Base-by-base conservation (phyloP, 2,329 filamentous ascomycete genomes). In the Colletotrichum nymphaeae region DNA sequence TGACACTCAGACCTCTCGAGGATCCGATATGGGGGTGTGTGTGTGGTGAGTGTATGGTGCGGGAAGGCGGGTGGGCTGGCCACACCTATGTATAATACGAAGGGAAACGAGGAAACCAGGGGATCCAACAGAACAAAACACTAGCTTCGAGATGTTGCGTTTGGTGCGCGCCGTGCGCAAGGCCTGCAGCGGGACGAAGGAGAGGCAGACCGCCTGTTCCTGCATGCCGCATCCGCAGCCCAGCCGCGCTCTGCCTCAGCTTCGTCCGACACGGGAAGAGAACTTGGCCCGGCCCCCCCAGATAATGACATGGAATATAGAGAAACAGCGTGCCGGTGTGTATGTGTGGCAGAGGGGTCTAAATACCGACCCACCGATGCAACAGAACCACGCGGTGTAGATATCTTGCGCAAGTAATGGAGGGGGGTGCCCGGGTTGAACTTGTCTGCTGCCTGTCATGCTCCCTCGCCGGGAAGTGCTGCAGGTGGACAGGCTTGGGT, bases 111-210 rank as follows among this genome's bases (percentile, higher is more conserved):
- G 62, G 62, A 66, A 22, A 22, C 55, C 55, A 58, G 32, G 32
- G 66, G 66, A 52, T 55, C 57, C 53, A 66, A 49, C 62, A 62
- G 46, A 65, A 66, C 60, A 49, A 71, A 73, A 71, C 56, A 62
- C 67, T 71, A 62, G 62, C 67, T 66, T 66, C 49, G 46, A 66
- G 67, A 62, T 65, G 30, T 24, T 58, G 42, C 37, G 53, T 28
- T 12, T 8, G 56, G 63, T 46, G 37, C 52, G 70, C 28, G 70
- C 67, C 67, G 67, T 73, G 71, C 60, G 71, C 56, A 30, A 14
- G 24, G 19, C 37, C 62, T 67, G 72, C 57, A 58, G 62, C 67
- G 37, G 22, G 35, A 74, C 63, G 65, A 49, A n/a, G 58, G 22
- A 49, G 16, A 42, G 14, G 24, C 11, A 46, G 53, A 37, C 26